Percentiles rank a stretch among this genome's conserved stretches.
These are phyloP conservation scores for Harringtonia aguacate DNA, from an alignment of 2,329 filamentous ascomycete genomes.

Conservation along the genomic window DNA sequence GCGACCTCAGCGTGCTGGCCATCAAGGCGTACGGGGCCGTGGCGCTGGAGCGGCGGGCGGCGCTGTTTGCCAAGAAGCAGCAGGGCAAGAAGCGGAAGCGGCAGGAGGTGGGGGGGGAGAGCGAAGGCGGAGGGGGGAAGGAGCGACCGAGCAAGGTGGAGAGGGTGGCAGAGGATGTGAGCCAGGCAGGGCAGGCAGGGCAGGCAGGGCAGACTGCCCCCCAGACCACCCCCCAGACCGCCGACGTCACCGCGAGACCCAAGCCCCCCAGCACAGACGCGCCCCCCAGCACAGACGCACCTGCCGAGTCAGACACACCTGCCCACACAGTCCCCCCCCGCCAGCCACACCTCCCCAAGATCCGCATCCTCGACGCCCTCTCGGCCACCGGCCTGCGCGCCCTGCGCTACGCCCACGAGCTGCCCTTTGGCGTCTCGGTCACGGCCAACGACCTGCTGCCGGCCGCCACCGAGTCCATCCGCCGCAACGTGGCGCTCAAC, in stretches of 20 bases:
- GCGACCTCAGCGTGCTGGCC: conserved; percentile 83
- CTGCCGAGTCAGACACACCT: no score
- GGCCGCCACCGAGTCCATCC: conserved; percentile 69
- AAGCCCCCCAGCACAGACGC: no score
- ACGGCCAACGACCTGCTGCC: conserved; percentile 84
- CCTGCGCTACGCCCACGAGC: conserved; percentile 81
- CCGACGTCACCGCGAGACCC: no score
- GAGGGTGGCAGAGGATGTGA: conserved; percentile 9
- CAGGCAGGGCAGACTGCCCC: no score
- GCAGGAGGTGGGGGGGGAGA: conserved; percentile 19
- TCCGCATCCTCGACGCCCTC: conserved; percentile 87
- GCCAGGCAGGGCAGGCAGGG: no score
- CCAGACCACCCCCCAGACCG: no score
- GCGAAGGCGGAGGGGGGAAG: conserved; percentile 6
- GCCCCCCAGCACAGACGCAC: no score
- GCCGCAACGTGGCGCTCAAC: conserved; percentile 78
- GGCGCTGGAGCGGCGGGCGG: conserved; percentile 34
- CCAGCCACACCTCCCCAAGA: conserved; percentile 27
- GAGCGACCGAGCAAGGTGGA: conserved; percentile 19
- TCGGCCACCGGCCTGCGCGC: conserved; percentile 90
- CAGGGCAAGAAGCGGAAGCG: conserved; percentile 36
- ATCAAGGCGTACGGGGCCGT: conserved; percentile 83
- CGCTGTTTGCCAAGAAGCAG: conserved; percentile 43
- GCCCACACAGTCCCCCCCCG: conserved; percentile 15
- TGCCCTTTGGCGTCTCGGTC: conserved; percentile 71